Conservation (phyloP, 2,329 filamentous ascomycete genomes). For the Ophiostoma pallidulum region DNA sequence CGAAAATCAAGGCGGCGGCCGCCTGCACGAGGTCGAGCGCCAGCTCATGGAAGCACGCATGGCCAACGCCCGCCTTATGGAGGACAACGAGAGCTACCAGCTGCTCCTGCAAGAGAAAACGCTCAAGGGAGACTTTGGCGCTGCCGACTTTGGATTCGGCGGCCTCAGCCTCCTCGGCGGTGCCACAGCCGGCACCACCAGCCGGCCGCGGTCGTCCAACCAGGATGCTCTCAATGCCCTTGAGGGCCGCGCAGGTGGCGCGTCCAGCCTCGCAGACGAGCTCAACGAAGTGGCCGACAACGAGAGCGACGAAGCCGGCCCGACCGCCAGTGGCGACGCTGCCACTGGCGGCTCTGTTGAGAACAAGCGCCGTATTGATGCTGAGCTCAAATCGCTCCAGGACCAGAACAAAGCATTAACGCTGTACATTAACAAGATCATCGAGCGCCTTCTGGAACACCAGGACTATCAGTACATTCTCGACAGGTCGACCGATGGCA, state of each 20-base stretch:
- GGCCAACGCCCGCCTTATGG: constrained; percentile 92
- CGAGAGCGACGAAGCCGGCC: constrained; percentile 7
- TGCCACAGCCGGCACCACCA: constrained; percentile 3
- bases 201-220: constrained; percentile 38
- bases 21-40: constrained; percentile 81
- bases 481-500: constrained; percentile 63
- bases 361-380: constrained; percentile 59
- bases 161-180: constrained; percentile 19
- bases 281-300: constrained; percentile 52
- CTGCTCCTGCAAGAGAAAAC: constrained; percentile 90
- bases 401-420: constrained; percentile 97
- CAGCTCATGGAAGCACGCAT: constrained; percentile 85
- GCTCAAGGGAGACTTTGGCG: constrained; percentile 83
- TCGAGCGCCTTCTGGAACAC: constrained; percentile 86
- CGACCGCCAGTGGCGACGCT: background rate
- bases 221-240: constrained; percentile 56
- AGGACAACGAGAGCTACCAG: constrained; percentile 98
- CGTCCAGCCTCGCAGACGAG: constrained; percentile 70
- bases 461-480: constrained; percentile 92
- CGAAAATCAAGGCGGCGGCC: constrained; percentile 83
- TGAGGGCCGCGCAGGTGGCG: constrained; percentile 39
- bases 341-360: constrained; percentile 24
- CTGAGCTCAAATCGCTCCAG: constrained; percentile 68
- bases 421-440: constrained; percentile 98
- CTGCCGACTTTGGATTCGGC: constrained; percentile 69